These are phyloP conservation scores for Rhamnella rubrinervis DNA, from an alignment of 331 rosid genomes.

Conservation along the genomic window DNA sequence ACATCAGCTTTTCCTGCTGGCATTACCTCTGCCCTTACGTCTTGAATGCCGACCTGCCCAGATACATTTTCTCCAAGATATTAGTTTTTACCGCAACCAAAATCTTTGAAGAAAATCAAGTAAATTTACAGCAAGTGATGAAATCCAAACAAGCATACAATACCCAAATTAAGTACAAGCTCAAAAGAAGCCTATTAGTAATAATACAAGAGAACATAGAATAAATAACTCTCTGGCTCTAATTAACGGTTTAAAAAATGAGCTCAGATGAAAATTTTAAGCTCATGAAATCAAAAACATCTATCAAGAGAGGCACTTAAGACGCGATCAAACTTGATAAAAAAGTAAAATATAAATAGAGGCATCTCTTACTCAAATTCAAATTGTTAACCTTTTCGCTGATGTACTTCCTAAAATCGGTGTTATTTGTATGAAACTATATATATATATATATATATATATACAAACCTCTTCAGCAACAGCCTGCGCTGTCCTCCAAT, in stretches of 20 bases:
- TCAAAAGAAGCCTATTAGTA: no score
- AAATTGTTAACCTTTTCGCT: background rate
- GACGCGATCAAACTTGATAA: no score
- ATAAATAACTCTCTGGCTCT: no score
- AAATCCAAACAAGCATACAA: background rate
- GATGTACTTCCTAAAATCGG: background rate
- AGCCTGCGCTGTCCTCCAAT: conserved; percentile 86
- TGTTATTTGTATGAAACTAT: conserved; percentile 4
- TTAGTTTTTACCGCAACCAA: background rate
- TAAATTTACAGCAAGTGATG: background rate
- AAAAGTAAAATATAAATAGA: no score
- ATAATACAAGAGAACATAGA: no score
- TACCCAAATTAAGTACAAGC: no score
- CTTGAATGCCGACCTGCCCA: conserved; percentile 86
- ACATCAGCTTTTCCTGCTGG: conserved; percentile 95
- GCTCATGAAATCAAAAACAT: no score
- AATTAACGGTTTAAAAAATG: no score
- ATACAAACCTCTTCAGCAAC: conserved; percentile 85
- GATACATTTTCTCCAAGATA: background rate
- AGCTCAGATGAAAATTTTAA: no score
- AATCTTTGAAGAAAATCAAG: background rate
- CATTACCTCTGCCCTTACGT: conserved; percentile 93
- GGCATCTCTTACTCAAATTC: background rate
- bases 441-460: conserved; percentile 25
- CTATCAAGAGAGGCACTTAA: no score